Evolutionary conservation across 2,329 filamentous ascomycete species (phyloP).

Genomic region (Lasiodiplodia citricola): DNA sequence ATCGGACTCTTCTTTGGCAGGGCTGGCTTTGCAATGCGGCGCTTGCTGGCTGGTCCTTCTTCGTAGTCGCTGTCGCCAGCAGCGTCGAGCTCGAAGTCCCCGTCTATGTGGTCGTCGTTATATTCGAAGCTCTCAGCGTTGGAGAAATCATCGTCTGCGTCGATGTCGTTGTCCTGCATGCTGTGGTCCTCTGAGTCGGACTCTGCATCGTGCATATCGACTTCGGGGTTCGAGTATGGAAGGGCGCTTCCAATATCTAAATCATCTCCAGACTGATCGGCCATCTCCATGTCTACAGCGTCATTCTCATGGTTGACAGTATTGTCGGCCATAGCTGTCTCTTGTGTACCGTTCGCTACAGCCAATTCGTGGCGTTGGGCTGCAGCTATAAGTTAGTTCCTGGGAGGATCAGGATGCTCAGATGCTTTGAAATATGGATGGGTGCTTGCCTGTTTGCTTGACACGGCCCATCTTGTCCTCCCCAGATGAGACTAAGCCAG

Average conservation of each 20-base stretch:
- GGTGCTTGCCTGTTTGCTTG: background rate
- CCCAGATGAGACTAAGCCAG: background rate
- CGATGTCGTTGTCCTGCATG: background rate
- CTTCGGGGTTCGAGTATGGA: background rate
- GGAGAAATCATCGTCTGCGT: background rate
- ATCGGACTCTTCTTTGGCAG: background rate
- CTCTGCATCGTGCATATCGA: background rate
- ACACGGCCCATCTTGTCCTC: conserved; percentile 2
- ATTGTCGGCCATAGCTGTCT: background rate
- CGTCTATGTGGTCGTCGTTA: background rate
- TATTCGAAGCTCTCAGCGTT: background rate
- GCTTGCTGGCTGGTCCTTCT: background rate
- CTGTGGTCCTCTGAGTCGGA: background rate
- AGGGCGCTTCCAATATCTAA: background rate
- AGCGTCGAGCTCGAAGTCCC: conserved; percentile 18
- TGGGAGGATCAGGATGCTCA: background rate
- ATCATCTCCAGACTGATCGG: background rate
- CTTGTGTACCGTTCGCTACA: background rate
- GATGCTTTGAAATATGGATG: background rate
- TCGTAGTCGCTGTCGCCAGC: conserved; percentile 11
- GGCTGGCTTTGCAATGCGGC: background rate
- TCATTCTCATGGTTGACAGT: background rate
- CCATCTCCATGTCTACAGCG: background rate
- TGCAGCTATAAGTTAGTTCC: background rate
- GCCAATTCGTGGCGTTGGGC: conserved; percentile 3